phyloP scores from a whole-genome alignment of 441 rosid genomes.

The Melastoma candidum region DNA sequence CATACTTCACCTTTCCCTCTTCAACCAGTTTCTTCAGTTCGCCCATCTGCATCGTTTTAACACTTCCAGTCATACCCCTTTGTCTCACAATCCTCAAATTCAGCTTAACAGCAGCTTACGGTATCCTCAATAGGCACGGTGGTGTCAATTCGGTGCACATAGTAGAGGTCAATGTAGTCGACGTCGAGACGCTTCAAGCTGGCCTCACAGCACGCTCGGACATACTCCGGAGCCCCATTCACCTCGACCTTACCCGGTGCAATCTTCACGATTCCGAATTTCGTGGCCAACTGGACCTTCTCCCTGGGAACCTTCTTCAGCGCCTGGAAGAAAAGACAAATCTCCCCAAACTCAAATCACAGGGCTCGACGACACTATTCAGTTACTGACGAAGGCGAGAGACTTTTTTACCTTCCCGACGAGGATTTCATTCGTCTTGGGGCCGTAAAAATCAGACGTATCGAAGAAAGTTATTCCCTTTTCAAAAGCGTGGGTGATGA shows the following conservation, averaged over 20 bases:
- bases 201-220: constrained; percentile 20
- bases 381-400: neutral
- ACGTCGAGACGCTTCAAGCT: constrained; percentile 27
- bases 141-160: constrained; percentile 24
- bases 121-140: constrained; percentile 16
- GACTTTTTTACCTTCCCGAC: constrained; percentile 10
- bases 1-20: too few species aligned
- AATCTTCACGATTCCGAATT: constrained; percentile 18
- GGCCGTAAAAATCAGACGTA: constrained; percentile 7
- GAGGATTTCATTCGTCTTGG: constrained; percentile 6
- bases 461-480: constrained; percentile 14
- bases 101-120: neutral
- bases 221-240: constrained; percentile 21
- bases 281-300: constrained; percentile 32
- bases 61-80: too few species aligned
- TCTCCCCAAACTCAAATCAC: neutral
- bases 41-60: too few species aligned
- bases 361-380: neutral
- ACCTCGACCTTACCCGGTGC: neutral
- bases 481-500: constrained; percentile 6
- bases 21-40: too few species aligned
- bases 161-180: constrained; percentile 8
- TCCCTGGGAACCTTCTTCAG: constrained; percentile 29
- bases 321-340: constrained; percentile 15
- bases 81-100: neutral